A percentile compares a stretch with the other conserved stretches of the same genome.
phyloP scores from a whole-genome alignment of 495 filamentous ascomycete species.

The Penicillium herquei region DNA sequence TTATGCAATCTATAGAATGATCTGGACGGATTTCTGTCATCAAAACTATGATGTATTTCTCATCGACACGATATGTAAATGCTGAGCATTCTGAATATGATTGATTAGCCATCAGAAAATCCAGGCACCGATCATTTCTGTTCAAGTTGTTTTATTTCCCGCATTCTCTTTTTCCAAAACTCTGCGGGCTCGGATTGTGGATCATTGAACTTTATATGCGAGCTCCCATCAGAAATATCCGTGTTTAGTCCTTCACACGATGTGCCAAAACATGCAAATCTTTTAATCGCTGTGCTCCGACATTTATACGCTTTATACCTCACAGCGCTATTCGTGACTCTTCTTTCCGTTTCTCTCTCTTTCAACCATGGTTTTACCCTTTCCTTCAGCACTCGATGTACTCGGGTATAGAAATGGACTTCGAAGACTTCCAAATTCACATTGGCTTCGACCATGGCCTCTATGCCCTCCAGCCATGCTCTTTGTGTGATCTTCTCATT shows the following conservation, averaged over 20 bases:
- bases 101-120: too few species aligned
- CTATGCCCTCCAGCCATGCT: neutral
- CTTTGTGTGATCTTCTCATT: neutral
- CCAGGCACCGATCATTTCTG: too few species aligned
- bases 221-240: slow-evolving; percentile 5
- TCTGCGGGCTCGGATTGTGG: neutral
- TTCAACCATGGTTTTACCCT: slow-evolving; percentile 3
- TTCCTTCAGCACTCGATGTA: neutral
- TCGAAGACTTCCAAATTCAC: slow-evolving; percentile 2
- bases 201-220: neutral
- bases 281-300: slow-evolving; percentile 1
- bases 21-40: too few species aligned
- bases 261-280: neutral
- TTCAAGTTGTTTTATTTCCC: neutral
- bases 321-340: neutral
- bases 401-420: slow-evolving; percentile 2
- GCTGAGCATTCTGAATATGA: too few species aligned
- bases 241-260: neutral
- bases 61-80: too few species aligned
- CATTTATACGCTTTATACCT: slow-evolving; percentile 5
- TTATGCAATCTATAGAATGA: too few species aligned
- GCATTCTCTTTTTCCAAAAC: neutral
- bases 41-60: too few species aligned
- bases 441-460: neutral
- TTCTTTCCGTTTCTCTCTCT: slow-evolving; percentile 5